These are phyloP conservation scores for Aureobasidium musti DNA, from an alignment of 2,329 filamentous ascomycete genomes.

Conservation along the genomic window DNA sequence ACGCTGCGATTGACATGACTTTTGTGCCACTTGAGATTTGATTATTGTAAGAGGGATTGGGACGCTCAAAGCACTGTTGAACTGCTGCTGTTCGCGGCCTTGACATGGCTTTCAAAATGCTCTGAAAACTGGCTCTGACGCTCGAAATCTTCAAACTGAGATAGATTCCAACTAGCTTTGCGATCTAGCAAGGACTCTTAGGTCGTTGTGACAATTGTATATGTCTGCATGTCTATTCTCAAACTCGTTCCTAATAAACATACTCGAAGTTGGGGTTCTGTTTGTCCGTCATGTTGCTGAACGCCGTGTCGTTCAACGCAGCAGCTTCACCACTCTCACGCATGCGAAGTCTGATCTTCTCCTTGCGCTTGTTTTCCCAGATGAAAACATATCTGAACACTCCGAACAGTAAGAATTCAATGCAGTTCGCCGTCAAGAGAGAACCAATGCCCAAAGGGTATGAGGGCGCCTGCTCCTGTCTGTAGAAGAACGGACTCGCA, in stretches of 20 bases:
- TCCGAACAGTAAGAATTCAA: conserved; percentile 11
- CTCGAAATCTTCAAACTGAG: neutral
- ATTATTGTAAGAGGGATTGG: too few species aligned
- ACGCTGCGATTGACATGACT: too few species aligned
- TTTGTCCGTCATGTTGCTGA: conserved; percentile 31
- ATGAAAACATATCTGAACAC: conserved; percentile 13
- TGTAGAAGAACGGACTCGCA: conserved; percentile 27
- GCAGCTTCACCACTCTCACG: conserved; percentile 16
- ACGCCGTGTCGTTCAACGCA: neutral
- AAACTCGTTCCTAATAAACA: conserved; percentile 11
- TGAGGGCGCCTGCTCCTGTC: conserved; percentile 5
- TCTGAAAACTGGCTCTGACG: too few species aligned
- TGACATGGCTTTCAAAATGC: too few species aligned
- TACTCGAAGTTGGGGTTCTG: conserved; percentile 31
- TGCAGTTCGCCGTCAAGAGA: conserved; percentile 2
- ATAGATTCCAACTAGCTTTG: neutral
- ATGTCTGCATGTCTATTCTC: neutral
- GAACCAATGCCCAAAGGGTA: conserved; percentile 12
- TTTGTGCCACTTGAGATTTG: too few species aligned
- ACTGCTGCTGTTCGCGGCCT: too few species aligned
- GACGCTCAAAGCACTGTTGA: too few species aligned
- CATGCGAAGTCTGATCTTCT: neutral
- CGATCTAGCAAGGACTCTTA: neutral
- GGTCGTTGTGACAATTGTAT: neutral
- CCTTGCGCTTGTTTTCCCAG: conserved; percentile 15